Base-by-base conservation (phyloP, 179 eudicot species). In the Actinidia chinensis region DNA sequence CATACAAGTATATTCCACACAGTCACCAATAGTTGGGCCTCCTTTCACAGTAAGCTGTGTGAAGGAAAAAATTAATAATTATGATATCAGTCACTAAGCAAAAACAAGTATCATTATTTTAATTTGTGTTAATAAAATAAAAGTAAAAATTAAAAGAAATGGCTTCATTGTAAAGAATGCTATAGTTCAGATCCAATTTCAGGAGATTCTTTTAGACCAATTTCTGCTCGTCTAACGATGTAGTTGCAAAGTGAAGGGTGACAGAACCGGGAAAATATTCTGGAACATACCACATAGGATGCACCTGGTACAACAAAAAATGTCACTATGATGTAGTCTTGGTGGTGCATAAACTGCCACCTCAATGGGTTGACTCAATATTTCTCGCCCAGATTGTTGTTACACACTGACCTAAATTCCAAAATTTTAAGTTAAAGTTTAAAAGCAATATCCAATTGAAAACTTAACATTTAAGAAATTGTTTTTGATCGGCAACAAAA, bases 271-370 rank as follows among this genome's bases (percentile, higher is more conserved):
- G 46, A 36, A 68, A 71, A 25, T 10, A 59, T 18, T 76, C 58
- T 40, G 59, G 81, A 54, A 74, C 90, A 73, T 91, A 91, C 95
- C 93, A 91, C 88, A 75, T 87, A 95, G 65, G 97, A 90, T 73
- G 98, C 97, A 80, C 98, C 98, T 52, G 98, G 98, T 71, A 89
- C 93, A 74, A 95, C 61, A 1, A 36, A 90, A 90, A 80, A 95
- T 82, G 74, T 95, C 85, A 78, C 71, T 78, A 13, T 97, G 98
- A 83, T 87, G 88, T 67, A 95, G 70, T 64, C 75, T 80, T 48
- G 96, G 98, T 73, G 89, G 86, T 52, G 91, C 86, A 85, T 95
- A 95, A 46, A 95, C 98, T 85, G 93, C 97, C 80, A 95, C 91
- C 77, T 83, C 85, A 59, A 95, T 84, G 61, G 80, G 82, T 77